A percentile compares a stretch with the other conserved stretches of the same genome.
Evolutionary conservation across 2,329 filamentous ascomycete species (phyloP).

Genomic region (Talaromyces atroroseus): DNA sequence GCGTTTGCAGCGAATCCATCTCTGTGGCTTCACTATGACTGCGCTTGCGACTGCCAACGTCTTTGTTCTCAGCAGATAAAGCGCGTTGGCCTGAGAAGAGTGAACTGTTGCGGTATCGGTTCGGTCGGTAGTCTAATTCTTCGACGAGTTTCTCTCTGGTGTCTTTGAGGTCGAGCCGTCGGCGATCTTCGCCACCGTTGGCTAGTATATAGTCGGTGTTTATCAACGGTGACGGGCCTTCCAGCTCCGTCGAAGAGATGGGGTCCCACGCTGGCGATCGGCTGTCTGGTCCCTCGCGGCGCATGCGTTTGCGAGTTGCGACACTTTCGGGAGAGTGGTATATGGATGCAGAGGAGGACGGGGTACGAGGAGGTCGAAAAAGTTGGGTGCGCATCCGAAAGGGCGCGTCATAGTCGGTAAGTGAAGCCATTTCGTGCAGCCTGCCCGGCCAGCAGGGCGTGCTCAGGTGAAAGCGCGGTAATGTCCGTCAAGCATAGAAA

Average conservation of each 20-base stretch:
- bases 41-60: constrained; percentile 19
- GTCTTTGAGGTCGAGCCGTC: constrained; percentile 16
- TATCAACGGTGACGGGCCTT: constrained; percentile 33
- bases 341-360: constrained; percentile 5
- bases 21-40: constrained; percentile 13
- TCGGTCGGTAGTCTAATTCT: constrained; percentile 39
- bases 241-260: constrained; percentile 18
- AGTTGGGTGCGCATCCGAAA: constrained; percentile 17
- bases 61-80: constrained; percentile 29
- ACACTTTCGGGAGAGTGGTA: constrained; percentile 6
- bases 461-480: not conserved
- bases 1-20: constrained; percentile 13
- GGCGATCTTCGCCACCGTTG: constrained; percentile 17
- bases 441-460: constrained; percentile 1
- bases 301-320: constrained; percentile 26
- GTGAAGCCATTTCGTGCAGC: constrained; percentile 10
- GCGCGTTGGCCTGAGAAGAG: constrained; percentile 21
- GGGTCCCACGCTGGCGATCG: constrained; percentile 21
- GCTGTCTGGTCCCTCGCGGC: constrained; percentile 22
- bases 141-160: constrained; percentile 19
- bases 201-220: constrained; percentile 36
- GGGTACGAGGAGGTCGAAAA: constrained; percentile 13
- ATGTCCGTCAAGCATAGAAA: not conserved
- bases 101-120: constrained; percentile 31
- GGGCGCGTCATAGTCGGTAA: constrained; percentile 11